Percentiles rank a stretch among this genome's conserved stretches.
Conservation (phyloP, 345 rosid genomes). For the Populus pruinosa region DNA sequence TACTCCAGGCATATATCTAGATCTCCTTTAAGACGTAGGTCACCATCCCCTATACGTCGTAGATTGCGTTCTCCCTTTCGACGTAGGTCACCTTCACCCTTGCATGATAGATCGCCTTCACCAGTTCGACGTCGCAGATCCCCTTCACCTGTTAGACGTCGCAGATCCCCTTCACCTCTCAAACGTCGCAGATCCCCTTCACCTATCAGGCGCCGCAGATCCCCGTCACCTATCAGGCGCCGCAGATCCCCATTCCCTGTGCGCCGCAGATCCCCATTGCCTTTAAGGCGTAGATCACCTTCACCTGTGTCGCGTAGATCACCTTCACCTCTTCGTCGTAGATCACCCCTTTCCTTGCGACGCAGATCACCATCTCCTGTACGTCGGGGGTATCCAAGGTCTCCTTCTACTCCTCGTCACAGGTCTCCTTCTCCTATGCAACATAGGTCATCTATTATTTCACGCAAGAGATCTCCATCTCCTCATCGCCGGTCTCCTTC, state of each 20-base stretch:
- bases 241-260: conserved; percentile 25
- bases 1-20: conserved; percentile 53
- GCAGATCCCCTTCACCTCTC: conserved; percentile 26
- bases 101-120: conserved; percentile 3
- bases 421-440: conserved; percentile 29
- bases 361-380: conserved; percentile 13
- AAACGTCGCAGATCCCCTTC: conserved; percentile 35
- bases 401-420: conserved; percentile 34
- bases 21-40: conserved; percentile 28
- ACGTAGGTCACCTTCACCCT: conserved; percentile 22
- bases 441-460: conserved; percentile 34
- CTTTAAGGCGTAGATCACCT: conserved; percentile 2
- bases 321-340: conserved; percentile 1
- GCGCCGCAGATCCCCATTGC: conserved; percentile 12
- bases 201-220: conserved; percentile 24
- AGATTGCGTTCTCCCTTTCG: conserved; percentile 38
- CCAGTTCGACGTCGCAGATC: conserved; percentile 31
- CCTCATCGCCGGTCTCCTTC: conserved; percentile 42
- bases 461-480: conserved; percentile 40
- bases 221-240: conserved; percentile 11
- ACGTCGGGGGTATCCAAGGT: conserved; percentile 29
- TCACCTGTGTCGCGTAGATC: neutral
- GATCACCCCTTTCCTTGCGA: conserved; percentile 3
- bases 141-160: conserved; percentile 27
- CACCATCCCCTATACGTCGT: conserved; percentile 26